Base-by-base conservation (phyloP, 2,329 filamentous ascomycete genomes). In the Colletotrichum lindemuthianum region DNA sequence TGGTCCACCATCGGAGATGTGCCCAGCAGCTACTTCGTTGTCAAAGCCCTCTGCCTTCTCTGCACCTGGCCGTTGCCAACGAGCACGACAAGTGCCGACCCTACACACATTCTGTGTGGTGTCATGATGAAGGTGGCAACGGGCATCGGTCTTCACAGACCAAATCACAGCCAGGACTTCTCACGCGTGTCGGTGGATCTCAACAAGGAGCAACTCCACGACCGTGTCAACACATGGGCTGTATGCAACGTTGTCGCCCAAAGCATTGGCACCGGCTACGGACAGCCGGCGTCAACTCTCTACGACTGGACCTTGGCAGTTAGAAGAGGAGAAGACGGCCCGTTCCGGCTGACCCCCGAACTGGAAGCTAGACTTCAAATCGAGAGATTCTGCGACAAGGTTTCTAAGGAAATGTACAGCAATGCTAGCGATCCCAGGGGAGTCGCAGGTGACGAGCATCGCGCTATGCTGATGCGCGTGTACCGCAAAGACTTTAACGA, bases 71-170 rank as follows among this genome's bases (percentile, higher is more conserved):
- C 92, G 6, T 78, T 95, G 41, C 92, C 92, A 1, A 92, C 90
- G n/a, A 93, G 90, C 76, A 92, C 90, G 6, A 93, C 91, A 1
- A 90, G 90, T 6, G 89, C 89, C 8, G 92, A 96, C 70, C 91
- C 91, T 3, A 95, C 92, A 1, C 92, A 94, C 73, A 93, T 92
- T 74, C 80, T 94, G 15, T 90, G 90, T 69, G 92, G 92, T 56
- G 87, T 93, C 66, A 93, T 95, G 90, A 93, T 95, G 87, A 93
- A 94, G 78, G 88, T 92, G 24, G 92, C 92, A 8, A 93, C 92
- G 69, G 91, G 92, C 69, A 93, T 94, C 69, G 92, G 92, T 16
- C 82, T 96, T 57, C 92, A 96, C 72, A 86, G 92, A 51, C 92
- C 92, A 11, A 92, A 90, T 59, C 89, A 94, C 74, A 92, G 91